A percentile compares a stretch with the other conserved stretches of the same genome.
These are phyloP conservation scores for Nicotiana rustica DNA, from an alignment of 305 asterid genomes.

Conservation along the genomic window DNA sequence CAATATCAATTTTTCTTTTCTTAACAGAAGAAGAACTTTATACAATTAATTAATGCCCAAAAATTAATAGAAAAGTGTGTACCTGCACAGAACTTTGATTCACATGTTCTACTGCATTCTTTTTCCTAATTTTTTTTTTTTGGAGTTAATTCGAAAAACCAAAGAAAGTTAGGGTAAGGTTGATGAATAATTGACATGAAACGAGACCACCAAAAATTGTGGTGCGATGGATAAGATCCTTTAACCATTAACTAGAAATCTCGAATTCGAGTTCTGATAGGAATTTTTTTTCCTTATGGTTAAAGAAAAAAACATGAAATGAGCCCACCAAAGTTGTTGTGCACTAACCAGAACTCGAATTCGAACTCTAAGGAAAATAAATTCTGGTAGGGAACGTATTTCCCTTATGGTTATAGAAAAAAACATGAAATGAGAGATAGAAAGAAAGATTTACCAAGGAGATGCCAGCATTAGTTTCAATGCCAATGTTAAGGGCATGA, in stretches of 20 bases:
- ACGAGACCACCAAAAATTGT: not conserved
- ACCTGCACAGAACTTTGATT: slow-evolving; percentile 82
- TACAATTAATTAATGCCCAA: not conserved
- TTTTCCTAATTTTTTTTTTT: slow-evolving; percentile 46
- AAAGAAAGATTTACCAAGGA: slow-evolving; percentile 42
- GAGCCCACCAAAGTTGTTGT: too few species aligned
- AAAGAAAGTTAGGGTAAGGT: not conserved
- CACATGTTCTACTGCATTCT: slow-evolving; percentile 79
- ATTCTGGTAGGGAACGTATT: too few species aligned
- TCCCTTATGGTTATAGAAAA: not conserved
- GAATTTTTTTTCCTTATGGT: too few species aligned
- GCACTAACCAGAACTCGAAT: too few species aligned
- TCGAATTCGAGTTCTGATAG: not conserved
- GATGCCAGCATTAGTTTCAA: slow-evolving; percentile 50
- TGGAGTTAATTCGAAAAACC: not conserved
- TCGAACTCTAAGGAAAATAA: too few species aligned
- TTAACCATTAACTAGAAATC: not conserved
- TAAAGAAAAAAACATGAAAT: too few species aligned
- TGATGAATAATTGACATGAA: slow-evolving; percentile 5
- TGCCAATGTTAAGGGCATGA: slow-evolving; percentile 63
- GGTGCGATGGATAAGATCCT: not conserved
- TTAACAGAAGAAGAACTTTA: not conserved
- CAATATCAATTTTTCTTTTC: not conserved
- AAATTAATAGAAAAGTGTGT: not conserved
- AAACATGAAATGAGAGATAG: not conserved